Evolutionary conservation across 768 basidiomycete genomes (phyloP), one percentile per base, ranked within the genome.

Genomic region (Boletus fagicola): DNA sequence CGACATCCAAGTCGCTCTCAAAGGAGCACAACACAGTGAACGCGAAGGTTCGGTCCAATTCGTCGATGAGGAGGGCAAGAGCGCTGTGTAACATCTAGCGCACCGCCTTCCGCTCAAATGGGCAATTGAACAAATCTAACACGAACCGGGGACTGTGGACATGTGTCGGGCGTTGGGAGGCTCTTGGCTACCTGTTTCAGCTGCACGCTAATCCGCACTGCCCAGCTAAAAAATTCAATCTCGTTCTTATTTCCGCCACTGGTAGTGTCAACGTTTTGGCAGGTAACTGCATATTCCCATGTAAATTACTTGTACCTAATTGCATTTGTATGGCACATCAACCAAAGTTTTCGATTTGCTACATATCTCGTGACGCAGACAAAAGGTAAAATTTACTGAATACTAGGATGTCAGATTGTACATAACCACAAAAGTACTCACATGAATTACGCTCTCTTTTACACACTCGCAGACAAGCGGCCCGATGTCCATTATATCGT

Each of bases 1-100:
- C 47, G 59, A 55, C 33, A 48, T 64, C 36, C 62, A 67, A 46
- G 43, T 70, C n/a, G n/a, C 58, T 7, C 43, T 70, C 31, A 55
- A 59, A 36, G 24, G 22, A 16, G 20, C 49, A 11, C 51, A 42
- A 44, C 56, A 53, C 5, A 28, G 11, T 8, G 65, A 60, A 12
- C 39, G 9, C 1, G 39, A 59, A 9, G 13, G n/a, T 15, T 56
- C 61, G 3, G 2, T 30, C 18, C 59, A 50, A 26, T 56, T 52
- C 53, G 24, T 1, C 7, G 56, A 64, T 11, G 61, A 61, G 26
- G 58, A 60, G 6, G 49, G 13, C 20, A 40, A 40, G n/a, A 4
- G 4, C n/a, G 9, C 39, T 8, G 20, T 64, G 38, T 68, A 51
- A 51, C 12, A 18, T 18, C 38, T 1, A 20, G 13, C 16, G 7